Conservation (phyloP, 495 filamentous ascomycete species). For the Podospora australis region DNA sequence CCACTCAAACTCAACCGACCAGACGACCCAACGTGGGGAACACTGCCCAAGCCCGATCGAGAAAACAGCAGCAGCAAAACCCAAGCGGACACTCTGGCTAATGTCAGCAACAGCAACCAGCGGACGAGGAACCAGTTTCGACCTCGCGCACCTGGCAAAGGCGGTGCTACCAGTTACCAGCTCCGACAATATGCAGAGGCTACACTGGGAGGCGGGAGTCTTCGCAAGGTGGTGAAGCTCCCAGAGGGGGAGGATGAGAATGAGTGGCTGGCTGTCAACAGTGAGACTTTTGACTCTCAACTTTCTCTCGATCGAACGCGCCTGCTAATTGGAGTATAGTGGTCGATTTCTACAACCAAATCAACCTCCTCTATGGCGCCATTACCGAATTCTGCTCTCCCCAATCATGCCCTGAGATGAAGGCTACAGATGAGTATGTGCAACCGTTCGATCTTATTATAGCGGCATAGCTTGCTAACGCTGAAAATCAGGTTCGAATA, state of each 20-base stretch:
- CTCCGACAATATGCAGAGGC: slow-evolving; percentile 96
- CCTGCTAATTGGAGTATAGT: slow-evolving; percentile 47
- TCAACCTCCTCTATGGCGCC: slow-evolving; percentile 96
- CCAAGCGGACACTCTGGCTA: slow-evolving; percentile 18
- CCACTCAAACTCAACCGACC: slow-evolving; percentile 3
- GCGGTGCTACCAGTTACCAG: slow-evolving; percentile 86
- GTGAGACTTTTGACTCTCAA: slow-evolving; percentile 39
- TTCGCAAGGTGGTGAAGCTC: slow-evolving; percentile 92
- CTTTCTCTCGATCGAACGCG: background rate
- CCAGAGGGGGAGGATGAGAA: slow-evolving; percentile 96
- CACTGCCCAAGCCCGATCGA: background rate
- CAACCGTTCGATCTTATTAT: background rate
- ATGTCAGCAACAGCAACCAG: slow-evolving; percentile 60
- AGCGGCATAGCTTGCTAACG: slow-evolving; percentile 7
- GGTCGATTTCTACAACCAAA: slow-evolving; percentile 99
- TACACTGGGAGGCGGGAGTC: slow-evolving; percentile 86
- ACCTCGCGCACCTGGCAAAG: slow-evolving; percentile 78
- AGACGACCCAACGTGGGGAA: slow-evolving; percentile 4
- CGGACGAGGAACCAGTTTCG: slow-evolving; percentile 86
- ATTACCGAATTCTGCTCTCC: slow-evolving; percentile 99
- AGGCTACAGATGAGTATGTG: slow-evolving; percentile 91
- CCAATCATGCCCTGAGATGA: slow-evolving; percentile 96
- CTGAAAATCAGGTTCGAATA: slow-evolving; percentile 81
- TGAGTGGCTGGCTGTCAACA: slow-evolving; percentile 96
- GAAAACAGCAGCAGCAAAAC: too few species aligned